Conservation (phyloP, 176 grass and related monocot species). For the Pontederia crassipes region DNA sequence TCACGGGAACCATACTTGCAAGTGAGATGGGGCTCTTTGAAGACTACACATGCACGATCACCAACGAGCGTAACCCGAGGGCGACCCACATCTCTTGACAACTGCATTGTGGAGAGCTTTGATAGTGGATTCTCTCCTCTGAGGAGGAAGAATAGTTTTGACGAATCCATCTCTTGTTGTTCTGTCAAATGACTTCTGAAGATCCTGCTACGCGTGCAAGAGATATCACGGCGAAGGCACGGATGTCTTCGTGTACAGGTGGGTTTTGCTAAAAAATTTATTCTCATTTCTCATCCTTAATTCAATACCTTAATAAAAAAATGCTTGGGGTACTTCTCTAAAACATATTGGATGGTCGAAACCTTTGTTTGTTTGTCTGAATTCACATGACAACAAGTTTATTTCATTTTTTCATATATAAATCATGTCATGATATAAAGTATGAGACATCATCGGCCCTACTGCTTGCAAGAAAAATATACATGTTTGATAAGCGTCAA, state of each 20-base stretch:
- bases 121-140: neutral
- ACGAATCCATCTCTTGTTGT: neutral
- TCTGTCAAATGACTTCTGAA: slow-evolving; percentile 16
- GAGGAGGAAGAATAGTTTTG: neutral
- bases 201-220: slow-evolving; percentile 31
- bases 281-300: neutral
- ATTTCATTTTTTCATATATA: too few species aligned
- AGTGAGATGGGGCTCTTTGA: slow-evolving; percentile 34
- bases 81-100: slow-evolving; percentile 57
- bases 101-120: slow-evolving; percentile 42
- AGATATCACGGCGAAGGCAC: slow-evolving; percentile 11
- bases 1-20: neutral
- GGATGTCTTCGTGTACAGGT: slow-evolving; percentile 18
- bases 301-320: neutral
- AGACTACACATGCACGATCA: slow-evolving; percentile 63
- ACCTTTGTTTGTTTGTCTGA: too few species aligned
- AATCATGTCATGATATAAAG: too few species aligned
- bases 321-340: neutral
- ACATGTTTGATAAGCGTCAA: neutral
- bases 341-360: neutral
- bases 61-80: slow-evolving; percentile 36
- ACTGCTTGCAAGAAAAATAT: too few species aligned
- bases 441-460: too few species aligned
- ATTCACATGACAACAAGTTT: too few species aligned
- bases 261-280: neutral